These are phyloP conservation scores for Entamoeba moshkovskii DNA, from an alignment of 208 protist genomes.

Conservation along the genomic window DNA sequence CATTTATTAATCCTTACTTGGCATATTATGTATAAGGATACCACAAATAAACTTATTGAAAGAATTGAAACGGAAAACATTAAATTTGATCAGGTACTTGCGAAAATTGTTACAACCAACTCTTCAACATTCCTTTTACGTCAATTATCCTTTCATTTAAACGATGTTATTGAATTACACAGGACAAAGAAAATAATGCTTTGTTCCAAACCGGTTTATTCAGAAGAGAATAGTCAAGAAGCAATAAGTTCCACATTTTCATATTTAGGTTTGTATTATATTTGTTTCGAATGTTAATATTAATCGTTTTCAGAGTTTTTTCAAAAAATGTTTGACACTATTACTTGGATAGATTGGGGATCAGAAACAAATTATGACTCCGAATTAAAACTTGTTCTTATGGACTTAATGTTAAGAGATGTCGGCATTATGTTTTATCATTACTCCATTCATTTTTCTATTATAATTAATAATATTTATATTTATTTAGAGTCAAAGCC, in stretches of 20 bases:
- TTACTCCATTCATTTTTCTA: neutral
- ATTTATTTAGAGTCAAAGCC: neutral
- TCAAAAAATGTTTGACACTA: neutral
- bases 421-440: neutral
- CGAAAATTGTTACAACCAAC: neutral
- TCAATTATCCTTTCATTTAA: neutral
- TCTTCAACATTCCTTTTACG: neutral
- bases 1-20: neutral
- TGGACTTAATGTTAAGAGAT: neutral
- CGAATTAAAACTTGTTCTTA: neutral
- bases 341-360: neutral
- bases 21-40: neutral
- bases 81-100: neutral
- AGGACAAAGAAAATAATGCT: neutral
- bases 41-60: neutral
- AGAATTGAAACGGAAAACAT: neutral
- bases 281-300: too few species aligned
- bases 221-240: neutral
- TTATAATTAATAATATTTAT: neutral
- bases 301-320: too few species aligned
- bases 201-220: neutral
- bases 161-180: neutral
- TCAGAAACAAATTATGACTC: neutral
- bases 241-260: neutral
- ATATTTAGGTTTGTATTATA: neutral